Evolutionary conservation across 1,284 basidiomycete genomes (phyloP), one percentile per base, ranked within the genome.

Genomic region (Austropuccinia psidii): DNA sequence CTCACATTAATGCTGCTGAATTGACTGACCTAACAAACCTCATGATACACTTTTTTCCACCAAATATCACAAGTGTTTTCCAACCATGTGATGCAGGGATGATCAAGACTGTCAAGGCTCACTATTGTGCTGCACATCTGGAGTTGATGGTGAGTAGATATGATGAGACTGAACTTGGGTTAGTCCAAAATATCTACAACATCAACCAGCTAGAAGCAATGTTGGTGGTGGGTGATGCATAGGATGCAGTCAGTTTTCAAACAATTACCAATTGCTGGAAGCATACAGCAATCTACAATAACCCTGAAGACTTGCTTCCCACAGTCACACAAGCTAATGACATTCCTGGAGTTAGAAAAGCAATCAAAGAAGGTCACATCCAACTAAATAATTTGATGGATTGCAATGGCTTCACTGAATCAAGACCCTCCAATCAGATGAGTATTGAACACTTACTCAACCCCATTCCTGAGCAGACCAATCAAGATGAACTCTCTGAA

Each of bases 131-230:
- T 1, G 79, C 81, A 21, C 17, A 17, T 15, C 24, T 55, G 7
- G 24, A 21, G 15, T 15, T 19, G 52, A 15, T 24, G 17, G 33
- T 55, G 17, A 15, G 17, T 2, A 55, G 33, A 24, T 55, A 55
- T 31, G 52, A 55, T 27, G 17, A 55, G 15, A 13, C 24, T 55
- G 24, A 21, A 13, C 17, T 27, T 5, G 77, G 76, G n/a, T 79
- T 78, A 29, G 77, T 78, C 11, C 15, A 50, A n/a, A 76, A 82
- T 15, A 80, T 83, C 37, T 83, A 81, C 75, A 79, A 81, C 24
- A 79, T 83, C 52, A 75, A 81, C 73, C 75, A 80, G 5, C 77
- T 82, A 6, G 76, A 80, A 52, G 81, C 76, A 6, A 81, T 83
- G 79, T 68, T 67, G 8, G 77, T 83, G 73, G 77, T n/a, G n/a